These are phyloP conservation scores for Pyracantha coccinea DNA, from an alignment of 331 rosid species.

Conservation along the genomic window DNA sequence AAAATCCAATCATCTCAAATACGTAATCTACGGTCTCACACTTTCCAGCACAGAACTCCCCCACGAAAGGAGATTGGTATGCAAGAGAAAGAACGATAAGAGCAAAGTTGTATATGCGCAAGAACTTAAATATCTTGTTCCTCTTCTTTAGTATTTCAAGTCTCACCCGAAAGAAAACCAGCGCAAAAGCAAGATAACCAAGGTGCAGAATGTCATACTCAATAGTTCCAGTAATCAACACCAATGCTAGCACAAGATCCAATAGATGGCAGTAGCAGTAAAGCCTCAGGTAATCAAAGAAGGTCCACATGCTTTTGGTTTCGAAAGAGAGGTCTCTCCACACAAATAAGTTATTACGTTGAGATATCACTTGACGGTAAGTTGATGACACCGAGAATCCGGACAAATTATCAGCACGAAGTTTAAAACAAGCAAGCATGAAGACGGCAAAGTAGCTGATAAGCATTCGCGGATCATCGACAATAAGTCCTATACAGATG, in stretches of 20 bases:
- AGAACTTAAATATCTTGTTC: conserved; percentile 77
- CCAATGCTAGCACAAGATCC: conserved; percentile 82
- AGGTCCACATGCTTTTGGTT: conserved; percentile 99
- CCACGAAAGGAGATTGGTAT: conserved; percentile 92
- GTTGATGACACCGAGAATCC: conserved; percentile 62
- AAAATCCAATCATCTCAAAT: conserved; percentile 81
- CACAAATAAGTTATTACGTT: conserved; percentile 64
- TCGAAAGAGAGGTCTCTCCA: conserved; percentile 97
- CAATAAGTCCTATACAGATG: conserved; percentile 45
- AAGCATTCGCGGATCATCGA: conserved; percentile 83
- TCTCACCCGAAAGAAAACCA: conserved; percentile 88
- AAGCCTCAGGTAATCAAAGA: conserved; percentile 93
- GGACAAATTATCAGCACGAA: conserved; percentile 66
- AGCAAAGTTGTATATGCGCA: conserved; percentile 89
- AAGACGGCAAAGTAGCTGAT: conserved; percentile 80
- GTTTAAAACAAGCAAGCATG: conserved; percentile 94
- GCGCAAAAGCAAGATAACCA: conserved; percentile 97
- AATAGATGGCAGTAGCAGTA: conserved; percentile 88
- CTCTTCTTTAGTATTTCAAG: conserved; percentile 90
- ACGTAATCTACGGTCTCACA: conserved; percentile 58
- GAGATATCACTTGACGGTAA: conserved; percentile 70
- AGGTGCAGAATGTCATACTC: conserved; percentile 96
- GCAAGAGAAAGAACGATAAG: conserved; percentile 85
- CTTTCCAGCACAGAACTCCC: conserved; percentile 64
- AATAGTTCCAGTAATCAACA: conserved; percentile 92